Evolutionary conservation across 352 stramenopile genomes (phyloP).

Genomic region (Peronospora belbahrii): DNA sequence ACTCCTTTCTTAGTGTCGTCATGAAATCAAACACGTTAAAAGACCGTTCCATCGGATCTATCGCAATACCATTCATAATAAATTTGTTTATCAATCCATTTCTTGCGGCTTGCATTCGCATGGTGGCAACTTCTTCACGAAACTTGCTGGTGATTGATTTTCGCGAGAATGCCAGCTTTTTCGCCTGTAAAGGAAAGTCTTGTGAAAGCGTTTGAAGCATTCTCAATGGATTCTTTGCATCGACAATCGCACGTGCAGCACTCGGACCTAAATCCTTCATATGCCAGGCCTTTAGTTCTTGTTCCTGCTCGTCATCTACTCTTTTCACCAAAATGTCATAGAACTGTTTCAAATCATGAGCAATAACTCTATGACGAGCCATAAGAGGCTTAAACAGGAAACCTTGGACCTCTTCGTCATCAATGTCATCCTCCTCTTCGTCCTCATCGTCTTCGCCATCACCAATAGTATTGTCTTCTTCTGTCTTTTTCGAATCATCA

Average conservation of each 20-base stretch:
- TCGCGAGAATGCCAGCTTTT: conserved; percentile 59
- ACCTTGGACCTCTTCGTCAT: conserved; percentile 60
- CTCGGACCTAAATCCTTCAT: conserved; percentile 85
- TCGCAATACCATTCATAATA: conserved; percentile 79
- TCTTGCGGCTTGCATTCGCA: conserved; percentile 24
- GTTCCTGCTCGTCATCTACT: conserved; percentile 26
- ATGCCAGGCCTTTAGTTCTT: conserved; percentile 78
- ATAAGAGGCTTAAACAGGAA: conserved; percentile 55
- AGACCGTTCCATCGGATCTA: conserved; percentile 72
- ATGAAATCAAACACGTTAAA: conserved; percentile 92
- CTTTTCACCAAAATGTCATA: conserved; percentile 45
- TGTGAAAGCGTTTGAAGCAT: conserved; percentile 75
- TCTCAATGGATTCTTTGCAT: conserved; percentile 67
- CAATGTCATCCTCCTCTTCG: conserved; percentile 27
- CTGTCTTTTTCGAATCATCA: conserved; percentile 79
- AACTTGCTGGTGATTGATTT: conserved; percentile 48
- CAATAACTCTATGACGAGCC: conserved; percentile 34
- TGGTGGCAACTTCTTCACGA: conserved; percentile 33
- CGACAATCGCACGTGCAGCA: conserved; percentile 60
- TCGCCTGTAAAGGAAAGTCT: conserved; percentile 85
- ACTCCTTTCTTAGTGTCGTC: conserved; percentile 67
- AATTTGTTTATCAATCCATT: conserved; percentile 57
- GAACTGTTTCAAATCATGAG: conserved; percentile 45
- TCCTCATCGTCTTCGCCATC: conserved; percentile 31
- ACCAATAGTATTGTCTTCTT: conserved; percentile 28